phyloP scores from a whole-genome alignment of 1,284 basidiomycete genomes.

The Stereum hirsutum region DNA sequence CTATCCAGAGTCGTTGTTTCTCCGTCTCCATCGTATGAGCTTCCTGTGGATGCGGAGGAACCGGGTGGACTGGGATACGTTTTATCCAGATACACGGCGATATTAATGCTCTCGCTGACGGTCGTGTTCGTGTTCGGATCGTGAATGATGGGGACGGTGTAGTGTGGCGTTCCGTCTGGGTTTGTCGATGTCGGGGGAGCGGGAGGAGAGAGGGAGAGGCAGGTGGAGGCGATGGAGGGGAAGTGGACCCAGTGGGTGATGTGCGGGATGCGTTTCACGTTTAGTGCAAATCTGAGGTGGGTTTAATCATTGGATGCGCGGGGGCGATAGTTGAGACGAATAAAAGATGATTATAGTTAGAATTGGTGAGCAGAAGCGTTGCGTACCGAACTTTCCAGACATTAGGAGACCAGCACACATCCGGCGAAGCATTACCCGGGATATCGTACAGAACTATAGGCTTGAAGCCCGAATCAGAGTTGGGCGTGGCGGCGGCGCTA shows the following conservation, averaged over 20 bases:
- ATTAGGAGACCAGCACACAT: slow-evolving; percentile 20
- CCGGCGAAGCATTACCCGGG: slow-evolving; percentile 8
- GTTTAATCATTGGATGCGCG: too few species aligned
- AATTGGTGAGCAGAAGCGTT: background rate
- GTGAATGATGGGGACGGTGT: slow-evolving; percentile 29
- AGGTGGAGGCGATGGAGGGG: slow-evolving; percentile 24
- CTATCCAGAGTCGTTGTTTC: too few species aligned
- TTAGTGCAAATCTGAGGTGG: slow-evolving; percentile 23
- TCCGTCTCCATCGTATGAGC: too few species aligned
- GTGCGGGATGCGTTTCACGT: slow-evolving; percentile 29
- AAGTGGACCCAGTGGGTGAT: slow-evolving; percentile 29
- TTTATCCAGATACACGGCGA: slow-evolving; percentile 28
- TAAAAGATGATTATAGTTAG: too few species aligned
- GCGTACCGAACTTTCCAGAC: slow-evolving; percentile 18
- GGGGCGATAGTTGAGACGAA: too few species aligned
- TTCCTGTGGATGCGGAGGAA: too few species aligned
- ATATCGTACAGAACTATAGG: slow-evolving; percentile 18
- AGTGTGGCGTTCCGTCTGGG: slow-evolving; percentile 19
- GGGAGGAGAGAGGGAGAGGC: slow-evolving; percentile 20
- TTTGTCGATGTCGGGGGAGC: slow-evolving; percentile 18
- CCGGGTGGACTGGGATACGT: slow-evolving; percentile 21
- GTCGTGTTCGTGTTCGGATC: slow-evolving; percentile 19
- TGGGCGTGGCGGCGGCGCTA: too few species aligned
- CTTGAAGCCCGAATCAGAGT: too few species aligned
- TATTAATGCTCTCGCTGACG: slow-evolving; percentile 25